Evolutionary conservation across 257 asterid genomes (phyloP).

Genomic region (Penstemon newberryi): DNA sequence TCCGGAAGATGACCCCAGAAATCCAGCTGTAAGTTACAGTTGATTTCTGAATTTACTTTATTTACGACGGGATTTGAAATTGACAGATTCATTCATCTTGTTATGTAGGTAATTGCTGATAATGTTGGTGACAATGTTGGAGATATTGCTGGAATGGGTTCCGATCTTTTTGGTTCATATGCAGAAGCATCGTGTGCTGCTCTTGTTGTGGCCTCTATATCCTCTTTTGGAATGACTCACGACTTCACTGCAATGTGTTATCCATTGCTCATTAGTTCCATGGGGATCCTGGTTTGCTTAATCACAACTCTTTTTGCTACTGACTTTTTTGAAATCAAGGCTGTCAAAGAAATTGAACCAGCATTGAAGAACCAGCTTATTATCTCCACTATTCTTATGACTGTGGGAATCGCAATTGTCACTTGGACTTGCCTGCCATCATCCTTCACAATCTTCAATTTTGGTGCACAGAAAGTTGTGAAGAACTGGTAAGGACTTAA

Average conservation of each 20-base stretch:
- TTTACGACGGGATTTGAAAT: constrained; percentile 3
- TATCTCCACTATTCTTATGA: constrained; percentile 81
- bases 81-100: constrained; percentile 11
- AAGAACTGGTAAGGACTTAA: constrained; percentile 50
- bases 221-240: constrained; percentile 62
- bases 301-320: constrained; percentile 76
- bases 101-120: constrained; percentile 86
- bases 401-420: constrained; percentile 68
- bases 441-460: constrained; percentile 76
- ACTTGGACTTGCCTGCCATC: constrained; percentile 76
- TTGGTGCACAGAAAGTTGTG: constrained; percentile 75
- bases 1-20: constrained; percentile 64
- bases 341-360: constrained; percentile 60
- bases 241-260: constrained; percentile 82
- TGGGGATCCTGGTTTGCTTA: constrained; percentile 85
- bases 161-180: constrained; percentile 68
- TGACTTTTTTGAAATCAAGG: constrained; percentile 56
- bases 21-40: constrained; percentile 51
- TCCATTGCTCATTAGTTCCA: constrained; percentile 76
- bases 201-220: constrained; percentile 70
- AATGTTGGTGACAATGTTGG: constrained; percentile 96
- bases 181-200: constrained; percentile 76
- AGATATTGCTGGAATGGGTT: constrained; percentile 93
- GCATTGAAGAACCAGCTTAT: constrained; percentile 74
- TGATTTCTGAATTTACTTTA: neutral